Evolutionary conservation across 306 rosid genomes (phyloP).

Genomic region (Sicyos edulis): DNA sequence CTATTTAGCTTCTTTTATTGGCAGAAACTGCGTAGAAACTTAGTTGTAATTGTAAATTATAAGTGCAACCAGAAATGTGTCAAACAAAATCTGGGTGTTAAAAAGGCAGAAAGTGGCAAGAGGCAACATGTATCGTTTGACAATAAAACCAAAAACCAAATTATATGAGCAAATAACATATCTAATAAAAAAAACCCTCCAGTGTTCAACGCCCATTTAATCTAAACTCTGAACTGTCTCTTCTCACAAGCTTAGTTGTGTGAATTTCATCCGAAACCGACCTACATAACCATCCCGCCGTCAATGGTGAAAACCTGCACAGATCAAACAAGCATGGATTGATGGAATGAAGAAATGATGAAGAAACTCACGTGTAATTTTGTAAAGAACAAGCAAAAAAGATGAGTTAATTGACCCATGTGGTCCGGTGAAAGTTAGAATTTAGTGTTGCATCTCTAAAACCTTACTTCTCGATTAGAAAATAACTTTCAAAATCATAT

Average conservation of each 20-base stretch:
- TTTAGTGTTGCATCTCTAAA: too few relatives aligned
- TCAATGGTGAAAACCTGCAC: slow-evolving; percentile 83
- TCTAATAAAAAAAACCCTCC: slow-evolving; percentile 4
- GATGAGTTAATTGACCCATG: too few relatives aligned
- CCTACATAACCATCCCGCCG: slow-evolving; percentile 94
- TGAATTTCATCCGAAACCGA: slow-evolving; percentile 17
- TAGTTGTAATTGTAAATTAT: neutral
- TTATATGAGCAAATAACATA: slow-evolving; percentile 2
- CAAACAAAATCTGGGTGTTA: neutral
- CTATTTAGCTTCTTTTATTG: neutral
- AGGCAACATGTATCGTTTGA: slow-evolving; percentile 5
- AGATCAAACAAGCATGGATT: slow-evolving; percentile 5
- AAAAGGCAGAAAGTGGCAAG: neutral
- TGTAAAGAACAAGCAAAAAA: neutral
- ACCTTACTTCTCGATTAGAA: too few relatives aligned
- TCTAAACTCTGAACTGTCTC: slow-evolving; percentile 10
- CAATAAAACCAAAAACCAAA: slow-evolving; percentile 22
- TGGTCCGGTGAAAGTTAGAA: too few relatives aligned
- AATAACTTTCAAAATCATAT: too few relatives aligned
- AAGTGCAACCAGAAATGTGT: neutral
- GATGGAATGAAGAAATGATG: neutral
- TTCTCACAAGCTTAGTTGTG: neutral
- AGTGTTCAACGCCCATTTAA: slow-evolving; percentile 18
- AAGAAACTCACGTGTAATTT: neutral
- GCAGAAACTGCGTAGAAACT: neutral